Evolutionary conservation across 2,329 filamentous ascomycete species (phyloP), one percentile per base, ranked within the genome.

Genomic region (Talaromyces piceae): DNA sequence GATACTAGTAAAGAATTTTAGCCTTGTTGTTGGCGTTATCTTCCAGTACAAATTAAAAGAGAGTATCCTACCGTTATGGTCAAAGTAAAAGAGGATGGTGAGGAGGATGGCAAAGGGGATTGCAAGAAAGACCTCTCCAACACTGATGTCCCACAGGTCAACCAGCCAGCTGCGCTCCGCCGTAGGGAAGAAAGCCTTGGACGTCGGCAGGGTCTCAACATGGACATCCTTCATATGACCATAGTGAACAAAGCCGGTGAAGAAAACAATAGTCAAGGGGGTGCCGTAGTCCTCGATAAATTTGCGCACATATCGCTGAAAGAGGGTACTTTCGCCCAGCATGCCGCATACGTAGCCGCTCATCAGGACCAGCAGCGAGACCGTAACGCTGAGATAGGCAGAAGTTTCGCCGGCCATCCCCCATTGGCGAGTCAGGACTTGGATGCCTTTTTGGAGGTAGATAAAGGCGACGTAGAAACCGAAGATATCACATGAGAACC

Each of bases 381-480:
- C 80, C 59, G 84, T 79, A 60, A 94, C 81, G 44, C 87, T 90
- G 23, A 95, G 79, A 63, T 94, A 95, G 6, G 78, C 79, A 3
- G 73, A 93, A 74, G 64, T 68, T 47, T 86, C 79, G 45, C 75
- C 77, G 52, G 58, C 74, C 68, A 66, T 75, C 63, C 61, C 72
- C 68, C 87, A 90, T 61, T 94, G 86, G 11, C 85, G 79, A 41
- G 83, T 84, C 18, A 95, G 78, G 12, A 94, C 87, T 68, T 95
- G 88, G 55, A 95, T 85, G 13, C 89, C 89, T 69, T 95, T 95
- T 63, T 95, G 88, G 18, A 95, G 77, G 65, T 95, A 95, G 67
- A 95, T 91, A 64, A 87, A 90, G 51, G 89, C 89, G 45, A 95
- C 89, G 65, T 95, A 95, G 72, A 95, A 94, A 47, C 89, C 90